Evolutionary conservation across 2,329 filamentous ascomycete species (phyloP), one percentile per base, ranked within the genome.

Genomic region (Arthrobotrys pseudoclavata): DNA sequence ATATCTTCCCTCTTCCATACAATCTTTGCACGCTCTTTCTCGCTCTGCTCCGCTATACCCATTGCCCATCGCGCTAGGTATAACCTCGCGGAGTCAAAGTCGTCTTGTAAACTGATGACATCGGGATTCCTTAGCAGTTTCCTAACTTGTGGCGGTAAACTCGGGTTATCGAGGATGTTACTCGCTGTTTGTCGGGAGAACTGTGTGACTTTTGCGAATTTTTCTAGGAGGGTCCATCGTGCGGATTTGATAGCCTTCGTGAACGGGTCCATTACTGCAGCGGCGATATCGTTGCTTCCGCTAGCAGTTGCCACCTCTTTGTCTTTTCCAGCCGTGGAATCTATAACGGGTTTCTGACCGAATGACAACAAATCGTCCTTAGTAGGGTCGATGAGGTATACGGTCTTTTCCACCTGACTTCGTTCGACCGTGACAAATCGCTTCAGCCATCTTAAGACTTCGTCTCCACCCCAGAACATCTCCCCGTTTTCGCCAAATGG

Each of bases 1-100:
- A 97, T 91, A 84, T 99, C 96, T 79, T 90, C 91, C 0, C 93
- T 95, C 0, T 94, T 97, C 92, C 94, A 99, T 82, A 97, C 94
- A 55, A 94, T 87, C 83, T 94, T 91, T 63, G 90, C 92, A 24
- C 91, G 87, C 81, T 99, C 96, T 45, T 90, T 88, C 82, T 99
- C 96, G 81, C 94, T 95, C 85, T 99, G 96, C 83, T 99, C 96
- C 0, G 96, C 94, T 79, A 99, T 97, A 6, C 94, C 94, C 96
- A 99, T 98, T 1, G 96, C 96, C 96, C 96, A 99, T 79, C 96
- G 88, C 22, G 96, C 96, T 45, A 99, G 87, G 82, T 99, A 99
- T 76, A 99, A 87, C 79, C 96, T 89, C 3, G 96, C 96, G 81
- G 94, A 97, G 85, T 99, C 96, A 81, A 97, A 99, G 83, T 99